A percentile compares a stretch with the other conserved stretches of the same genome.
Conservation (phyloP, 805 yeast genomes). For the Schwanniomyces yamadae region DNA sequence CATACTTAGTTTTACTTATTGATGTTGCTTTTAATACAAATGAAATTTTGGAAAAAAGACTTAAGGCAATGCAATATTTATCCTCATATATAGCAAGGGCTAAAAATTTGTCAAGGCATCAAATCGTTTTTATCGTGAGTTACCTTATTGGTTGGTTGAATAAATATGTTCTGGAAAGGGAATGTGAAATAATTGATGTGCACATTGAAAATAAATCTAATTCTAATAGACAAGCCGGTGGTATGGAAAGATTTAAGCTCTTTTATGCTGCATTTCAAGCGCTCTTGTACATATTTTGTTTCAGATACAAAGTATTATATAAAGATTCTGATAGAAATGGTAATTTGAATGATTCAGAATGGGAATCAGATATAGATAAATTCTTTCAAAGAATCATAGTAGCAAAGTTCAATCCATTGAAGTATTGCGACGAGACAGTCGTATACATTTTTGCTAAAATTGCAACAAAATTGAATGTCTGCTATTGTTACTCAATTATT, state of each 20-base stretch:
- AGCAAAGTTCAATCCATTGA: slow-evolving; percentile 89
- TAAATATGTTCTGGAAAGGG: slow-evolving; percentile 79
- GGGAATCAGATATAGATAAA: slow-evolving; percentile 83
- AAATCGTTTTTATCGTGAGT: slow-evolving; percentile 77
- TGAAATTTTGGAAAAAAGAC: slow-evolving; percentile 70
- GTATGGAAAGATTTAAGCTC: slow-evolving; percentile 89
- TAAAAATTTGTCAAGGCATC: slow-evolving; percentile 63
- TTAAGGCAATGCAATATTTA: slow-evolving; percentile 88
- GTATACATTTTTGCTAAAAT: slow-evolving; percentile 91
- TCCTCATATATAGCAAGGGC: slow-evolving; percentile 91
- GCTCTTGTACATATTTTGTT: slow-evolving; percentile 85
- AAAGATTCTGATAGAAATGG: slow-evolving; percentile 14
- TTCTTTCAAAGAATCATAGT: slow-evolving; percentile 83
- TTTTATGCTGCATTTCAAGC: slow-evolving; percentile 93
- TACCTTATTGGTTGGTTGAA: slow-evolving; percentile 83
- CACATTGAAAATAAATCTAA: slow-evolving; percentile 12
- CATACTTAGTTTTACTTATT: slow-evolving; percentile 75
- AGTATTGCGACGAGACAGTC: slow-evolving; percentile 90
- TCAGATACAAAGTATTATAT: slow-evolving; percentile 66
- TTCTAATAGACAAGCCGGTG: slow-evolving; percentile 37
- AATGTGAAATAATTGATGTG: slow-evolving; percentile 64
- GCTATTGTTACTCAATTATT: slow-evolving; percentile 89
- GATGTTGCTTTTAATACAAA: slow-evolving; percentile 75
- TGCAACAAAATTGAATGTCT: slow-evolving; percentile 84
- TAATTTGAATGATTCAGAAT: slow-evolving; percentile 32